Percentiles rank a stretch among this genome's conserved stretches.
These are phyloP conservation scores for Chlorella ohadii DNA, from an alignment of 139 green algal genomes.

Conservation along the genomic window DNA sequence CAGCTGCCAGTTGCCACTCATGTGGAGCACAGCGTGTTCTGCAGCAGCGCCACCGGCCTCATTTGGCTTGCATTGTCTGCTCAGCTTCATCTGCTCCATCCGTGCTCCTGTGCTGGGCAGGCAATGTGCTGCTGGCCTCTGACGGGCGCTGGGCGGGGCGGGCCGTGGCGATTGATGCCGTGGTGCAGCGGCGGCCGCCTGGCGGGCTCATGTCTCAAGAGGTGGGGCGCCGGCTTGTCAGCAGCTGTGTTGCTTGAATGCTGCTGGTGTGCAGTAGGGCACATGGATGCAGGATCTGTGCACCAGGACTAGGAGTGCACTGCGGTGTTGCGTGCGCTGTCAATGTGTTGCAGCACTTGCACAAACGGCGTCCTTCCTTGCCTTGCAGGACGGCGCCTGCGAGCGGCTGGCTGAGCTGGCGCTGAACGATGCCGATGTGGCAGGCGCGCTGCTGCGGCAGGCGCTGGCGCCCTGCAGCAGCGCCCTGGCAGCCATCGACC, in stretches of 20 bases:
- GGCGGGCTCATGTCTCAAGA: slow-evolving; percentile 46
- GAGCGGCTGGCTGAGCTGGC: slow-evolving; percentile 76
- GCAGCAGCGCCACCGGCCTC: no score
- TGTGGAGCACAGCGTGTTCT: no score
- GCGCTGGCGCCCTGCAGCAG: slow-evolving; percentile 41
- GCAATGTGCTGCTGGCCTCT: slow-evolving; percentile 46
- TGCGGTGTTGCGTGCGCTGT: no score
- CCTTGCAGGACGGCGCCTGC: slow-evolving; percentile 71
- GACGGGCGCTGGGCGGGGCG: slow-evolving; percentile 39
- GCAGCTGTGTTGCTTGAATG: no score
- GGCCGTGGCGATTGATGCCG: slow-evolving; percentile 83
- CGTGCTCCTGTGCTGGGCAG: not conserved
- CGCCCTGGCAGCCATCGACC: not conserved
- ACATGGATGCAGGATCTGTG: no score
- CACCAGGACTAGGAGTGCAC: no score
- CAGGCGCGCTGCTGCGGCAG: slow-evolving; percentile 50
- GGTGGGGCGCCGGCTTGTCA: not conserved
- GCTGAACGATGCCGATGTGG: slow-evolving; percentile 57
- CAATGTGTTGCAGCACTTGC: no score
- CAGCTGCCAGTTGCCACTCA: no score
- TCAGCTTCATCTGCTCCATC: no score
- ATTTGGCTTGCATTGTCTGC: no score
- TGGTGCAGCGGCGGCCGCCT: slow-evolving; percentile 80
- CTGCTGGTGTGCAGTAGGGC: no score
- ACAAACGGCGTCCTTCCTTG: not conserved